Evolutionary conservation across 352 stramenopile genomes (phyloP), one percentile per base, ranked within the genome.

Genomic region (Phytophthora multivora): DNA sequence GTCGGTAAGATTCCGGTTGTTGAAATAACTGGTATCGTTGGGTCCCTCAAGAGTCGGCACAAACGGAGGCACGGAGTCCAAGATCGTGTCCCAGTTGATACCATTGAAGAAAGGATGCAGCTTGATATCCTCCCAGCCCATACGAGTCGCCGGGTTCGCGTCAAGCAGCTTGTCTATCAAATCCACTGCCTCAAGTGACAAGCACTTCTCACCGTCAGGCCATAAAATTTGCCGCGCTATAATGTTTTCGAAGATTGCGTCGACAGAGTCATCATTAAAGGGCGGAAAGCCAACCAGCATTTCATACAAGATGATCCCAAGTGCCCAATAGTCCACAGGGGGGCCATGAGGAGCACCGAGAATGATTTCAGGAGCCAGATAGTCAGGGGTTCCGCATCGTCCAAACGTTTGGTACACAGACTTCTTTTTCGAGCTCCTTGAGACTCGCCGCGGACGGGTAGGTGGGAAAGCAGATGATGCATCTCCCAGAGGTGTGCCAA

Each of bases 241-340:
- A 53, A 97, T 96, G 47, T 97, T 95, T 49, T 61, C 71, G 47
- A 97, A 97, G 54, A 97, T 96, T 0, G 80, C 77, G 38, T 97
- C 88, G 23, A 95, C 83, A 0, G 88, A 93, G 52, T 96, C 84
- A 56, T 95, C 89, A 33, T 97, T 97, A 57, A 97, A 97, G 3
- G 89, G 89, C 35, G 87, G 87, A 58, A 96, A 95, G 0, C 87
- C 89, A 13, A 95, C 85, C 26, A 97, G 69, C 83, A 96, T 94
- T 54, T 95, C 87, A 69, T 93, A 95, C 30, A 97, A 38, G 30
- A 97, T 95, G n/a, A 97, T 86, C n/a, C 90, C 90, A 7, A 97
- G 75, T 4, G 86, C 87, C 90, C 90, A 97, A 35, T 90, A 97
- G 38, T 97, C 90, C 15, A 95, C 90, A 5, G 85, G 76, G 3